Evolutionary conservation across 768 basidiomycete species (phyloP), one percentile per base, ranked within the genome.

Genomic region (Gymnopilus junonius): DNA sequence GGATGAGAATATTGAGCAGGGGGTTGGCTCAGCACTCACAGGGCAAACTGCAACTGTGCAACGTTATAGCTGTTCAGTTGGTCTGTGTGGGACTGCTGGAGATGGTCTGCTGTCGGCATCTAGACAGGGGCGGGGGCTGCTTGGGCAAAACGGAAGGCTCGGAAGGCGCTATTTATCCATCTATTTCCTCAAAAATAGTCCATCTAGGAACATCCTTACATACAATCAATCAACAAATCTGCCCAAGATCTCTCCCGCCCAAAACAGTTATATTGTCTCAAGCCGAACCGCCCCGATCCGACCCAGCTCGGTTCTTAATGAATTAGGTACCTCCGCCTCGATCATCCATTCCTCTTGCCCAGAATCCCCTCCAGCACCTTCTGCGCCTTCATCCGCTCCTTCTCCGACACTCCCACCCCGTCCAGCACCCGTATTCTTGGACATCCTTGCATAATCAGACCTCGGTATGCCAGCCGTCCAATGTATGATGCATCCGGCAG

Each of bases 401-500:
- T 93, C 72, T 83, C 85, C 74, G 84, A 85, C 70, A 97, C 86
- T 63, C 83, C 83, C 71, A 99, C 87, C 59, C 97, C 97, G 78
- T 99, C 97, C 71, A 99, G 76, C 81, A 89, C 76, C 70, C 83
- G 79, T 67, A 98, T 77, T 34, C 80, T 75, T 29, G 79, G 73
- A 72, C 92, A 94, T 32, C 85, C 87, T 25, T 87, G 79, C 92
- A 96, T 94, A 50, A 97, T 81, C 59, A 95, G 80, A 40, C 95
- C 95, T 46, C 97, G 89, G 77, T 98, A 99, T 46, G 88, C 92
- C 32, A 96, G 81, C 40, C 97, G 87, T 23, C 92, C 92, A 51
- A 92, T 85, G 74, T 98, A 98, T 74, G 85, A 86, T 54, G 85
- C 89, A 77, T 98, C 93, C 53, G 97, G 96, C 53, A 99, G 83